Evolutionary conservation across 2,329 filamentous ascomycete genomes (phyloP).

Genomic region (Xylaria sp.): DNA sequence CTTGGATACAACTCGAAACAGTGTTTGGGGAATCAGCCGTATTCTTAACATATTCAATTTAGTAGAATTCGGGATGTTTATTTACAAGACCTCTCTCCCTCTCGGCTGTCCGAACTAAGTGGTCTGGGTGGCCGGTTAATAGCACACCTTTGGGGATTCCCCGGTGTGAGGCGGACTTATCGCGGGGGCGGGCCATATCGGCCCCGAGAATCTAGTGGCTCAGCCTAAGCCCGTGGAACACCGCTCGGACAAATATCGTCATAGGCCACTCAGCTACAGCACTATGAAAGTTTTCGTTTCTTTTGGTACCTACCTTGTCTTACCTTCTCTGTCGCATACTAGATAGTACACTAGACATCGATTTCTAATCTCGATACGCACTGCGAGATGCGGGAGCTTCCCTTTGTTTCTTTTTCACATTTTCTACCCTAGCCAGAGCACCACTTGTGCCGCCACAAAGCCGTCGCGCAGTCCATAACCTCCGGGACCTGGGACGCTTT

Average conservation of each 20-base stretch:
- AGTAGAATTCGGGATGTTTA: too few relatives aligned
- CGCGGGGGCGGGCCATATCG: conserved; percentile 20
- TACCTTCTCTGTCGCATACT: background rate
- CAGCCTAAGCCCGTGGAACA: conserved; percentile 9
- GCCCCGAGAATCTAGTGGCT: conserved; percentile 13
- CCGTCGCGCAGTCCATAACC: background rate
- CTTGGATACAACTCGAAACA: too few relatives aligned
- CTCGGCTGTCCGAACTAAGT: too few relatives aligned
- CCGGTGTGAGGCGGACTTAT: conserved; percentile 22
- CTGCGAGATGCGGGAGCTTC: background rate
- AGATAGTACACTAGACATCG: background rate
- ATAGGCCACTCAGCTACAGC: conserved; percentile 4
- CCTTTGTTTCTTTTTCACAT: background rate
- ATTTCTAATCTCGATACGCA: background rate
- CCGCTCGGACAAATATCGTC: conserved; percentile 21
- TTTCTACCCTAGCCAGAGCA: background rate
- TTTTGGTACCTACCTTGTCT: background rate
- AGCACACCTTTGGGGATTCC: background rate
- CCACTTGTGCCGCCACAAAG: background rate
- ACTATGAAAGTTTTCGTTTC: conserved; percentile 5
- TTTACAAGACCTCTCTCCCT: too few relatives aligned
- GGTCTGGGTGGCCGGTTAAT: too few relatives aligned
- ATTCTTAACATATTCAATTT: too few relatives aligned
- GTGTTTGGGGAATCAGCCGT: too few relatives aligned
- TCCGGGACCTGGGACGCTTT: conserved; percentile 22